A percentile compares a stretch with the other conserved stretches of the same genome.
phyloP scores from a whole-genome alignment of 495 filamentous ascomycete genomes.

The Glonium stellatum region DNA sequence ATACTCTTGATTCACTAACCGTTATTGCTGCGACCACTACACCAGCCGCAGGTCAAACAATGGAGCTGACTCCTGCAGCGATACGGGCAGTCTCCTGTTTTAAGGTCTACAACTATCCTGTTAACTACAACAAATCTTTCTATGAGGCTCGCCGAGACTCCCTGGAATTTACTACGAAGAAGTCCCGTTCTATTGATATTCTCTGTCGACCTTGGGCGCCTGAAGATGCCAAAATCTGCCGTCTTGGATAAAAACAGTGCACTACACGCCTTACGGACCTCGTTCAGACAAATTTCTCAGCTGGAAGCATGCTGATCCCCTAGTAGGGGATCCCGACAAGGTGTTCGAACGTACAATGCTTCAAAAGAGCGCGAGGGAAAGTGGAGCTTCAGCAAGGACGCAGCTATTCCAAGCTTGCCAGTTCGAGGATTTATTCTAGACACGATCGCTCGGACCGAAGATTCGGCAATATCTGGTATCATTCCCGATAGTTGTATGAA shows the following conservation, averaged over 20 bases:
- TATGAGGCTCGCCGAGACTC: conserved; percentile 1
- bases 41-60: not conserved
- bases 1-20: not conserved
- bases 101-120: not conserved
- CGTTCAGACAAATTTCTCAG: not conserved
- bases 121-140: conserved; percentile 2
- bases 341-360: not conserved
- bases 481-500: not conserved
- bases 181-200: not conserved
- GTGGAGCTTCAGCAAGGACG: not conserved
- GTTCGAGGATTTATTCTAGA: not conserved
- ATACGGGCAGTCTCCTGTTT: not conserved
- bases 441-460: not conserved
- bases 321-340: not conserved
- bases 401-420: not conserved
- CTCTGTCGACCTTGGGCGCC: not conserved
- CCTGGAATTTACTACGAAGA: not conserved
- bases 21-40: not conserved
- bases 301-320: not conserved
- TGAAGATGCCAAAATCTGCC: not conserved
- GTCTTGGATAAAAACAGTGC: not conserved
- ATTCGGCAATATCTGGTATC: not conserved
- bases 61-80: not conserved
- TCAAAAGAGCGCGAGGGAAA: not conserved
- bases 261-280: not conserved